These are phyloP conservation scores for Leishmania mexicana DNA, from an alignment of 208 protist genomes.

Conservation along the genomic window DNA sequence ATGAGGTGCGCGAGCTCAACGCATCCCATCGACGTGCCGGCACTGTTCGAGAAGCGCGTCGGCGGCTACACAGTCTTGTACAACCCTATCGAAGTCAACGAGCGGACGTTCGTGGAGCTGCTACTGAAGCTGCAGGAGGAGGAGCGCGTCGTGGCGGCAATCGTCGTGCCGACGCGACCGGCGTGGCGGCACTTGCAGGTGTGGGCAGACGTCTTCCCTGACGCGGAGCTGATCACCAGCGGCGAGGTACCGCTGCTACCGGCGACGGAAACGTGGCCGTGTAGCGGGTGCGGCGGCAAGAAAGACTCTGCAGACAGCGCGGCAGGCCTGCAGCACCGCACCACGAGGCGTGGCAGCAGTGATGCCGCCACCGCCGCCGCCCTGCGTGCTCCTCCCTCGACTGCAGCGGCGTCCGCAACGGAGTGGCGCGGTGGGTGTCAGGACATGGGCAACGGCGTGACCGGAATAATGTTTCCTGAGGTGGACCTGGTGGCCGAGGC, in stretches of 20 bases:
- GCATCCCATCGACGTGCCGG: slow-evolving; percentile 10
- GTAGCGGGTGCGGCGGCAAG: not conserved
- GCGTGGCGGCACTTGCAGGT: slow-evolving; percentile 63
- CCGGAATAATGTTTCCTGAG: slow-evolving; percentile 71
- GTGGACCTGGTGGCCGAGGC: slow-evolving; percentile 51
- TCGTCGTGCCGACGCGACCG: slow-evolving; percentile 78
- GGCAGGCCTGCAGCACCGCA: not conserved
- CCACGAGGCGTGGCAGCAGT: not conserved
- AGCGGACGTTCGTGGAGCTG: slow-evolving; percentile 55
- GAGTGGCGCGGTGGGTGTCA: slow-evolving; percentile 44
- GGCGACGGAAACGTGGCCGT: not conserved
- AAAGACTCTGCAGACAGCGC: not conserved
- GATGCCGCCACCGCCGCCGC: not conserved
- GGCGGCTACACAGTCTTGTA: slow-evolving; percentile 84
- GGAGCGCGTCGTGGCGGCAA: slow-evolving; percentile 68
- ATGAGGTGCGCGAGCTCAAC: slow-evolving; percentile 4
- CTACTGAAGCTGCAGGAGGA: slow-evolving; percentile 61
- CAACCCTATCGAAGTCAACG: slow-evolving; percentile 80
- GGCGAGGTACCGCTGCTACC: slow-evolving; percentile 30
- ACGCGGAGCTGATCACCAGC: slow-evolving; percentile 58
- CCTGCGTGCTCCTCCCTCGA: not conserved
- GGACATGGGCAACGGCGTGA: slow-evolving; percentile 70
- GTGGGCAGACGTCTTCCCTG: slow-evolving; percentile 83
- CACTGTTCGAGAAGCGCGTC: slow-evolving; percentile 32
- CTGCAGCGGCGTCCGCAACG: not conserved